These are phyloP conservation scores for Syzygium jambos DNA, from an alignment of 345 rosid genomes.

Conservation along the genomic window DNA sequence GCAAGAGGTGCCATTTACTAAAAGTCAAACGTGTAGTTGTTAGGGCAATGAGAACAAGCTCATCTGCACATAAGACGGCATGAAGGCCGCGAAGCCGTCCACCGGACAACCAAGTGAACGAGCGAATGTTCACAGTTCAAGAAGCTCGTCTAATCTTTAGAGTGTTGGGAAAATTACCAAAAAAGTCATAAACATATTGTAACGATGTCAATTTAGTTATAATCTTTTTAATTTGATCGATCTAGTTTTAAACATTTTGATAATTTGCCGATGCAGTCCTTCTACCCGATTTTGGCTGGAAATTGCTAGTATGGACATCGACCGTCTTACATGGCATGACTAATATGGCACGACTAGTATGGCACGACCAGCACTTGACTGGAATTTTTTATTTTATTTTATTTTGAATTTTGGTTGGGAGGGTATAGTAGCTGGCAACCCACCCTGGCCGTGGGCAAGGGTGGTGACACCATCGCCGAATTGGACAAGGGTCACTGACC, in stretches of 20 bases:
- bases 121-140: not conserved
- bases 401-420: too few relatives aligned
- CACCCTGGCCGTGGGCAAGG: accelerated
- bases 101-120: not conserved
- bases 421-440: too few relatives aligned
- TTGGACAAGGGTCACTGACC: not conserved
- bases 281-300: accelerated
- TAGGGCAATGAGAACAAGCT: not conserved
- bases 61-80: not conserved
- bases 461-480: accelerated
- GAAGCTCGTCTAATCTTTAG: not conserved
- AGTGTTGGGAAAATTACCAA: too few relatives aligned
- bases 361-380: too few relatives aligned
- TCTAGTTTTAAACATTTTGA: not conserved
- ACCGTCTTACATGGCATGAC: accelerated
- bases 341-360: too few relatives aligned
- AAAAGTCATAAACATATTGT: too few relatives aligned
- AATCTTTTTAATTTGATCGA: too few relatives aligned
- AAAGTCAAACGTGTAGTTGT: not conserved
- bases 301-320: accelerated
- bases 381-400: too few relatives aligned
- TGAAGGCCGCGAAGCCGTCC: not conserved
- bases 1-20: not conserved
- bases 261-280: accelerated
- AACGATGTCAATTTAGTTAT: too few relatives aligned